phyloP scores from a whole-genome alignment of 257 asterid genomes.

The Schizonepeta tenuifolia region DNA sequence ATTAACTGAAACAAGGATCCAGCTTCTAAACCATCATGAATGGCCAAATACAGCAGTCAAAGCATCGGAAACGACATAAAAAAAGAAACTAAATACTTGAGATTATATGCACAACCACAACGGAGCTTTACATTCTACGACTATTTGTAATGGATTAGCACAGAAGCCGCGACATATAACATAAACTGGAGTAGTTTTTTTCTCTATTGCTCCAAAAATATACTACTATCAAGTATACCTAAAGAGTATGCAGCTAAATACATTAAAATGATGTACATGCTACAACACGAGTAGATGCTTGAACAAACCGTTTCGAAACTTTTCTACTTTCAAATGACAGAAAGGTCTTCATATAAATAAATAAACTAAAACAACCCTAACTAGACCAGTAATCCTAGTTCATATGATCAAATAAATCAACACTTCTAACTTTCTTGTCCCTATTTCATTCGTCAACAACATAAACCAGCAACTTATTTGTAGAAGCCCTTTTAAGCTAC shows the following conservation, averaged over 20 bases:
- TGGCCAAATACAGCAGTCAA: not conserved
- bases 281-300: not conserved
- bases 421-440: conserved; percentile 3
- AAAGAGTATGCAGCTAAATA: not conserved
- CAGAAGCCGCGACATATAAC: not conserved
- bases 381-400: not conserved
- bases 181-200: not conserved
- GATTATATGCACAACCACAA: not conserved
- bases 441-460: not conserved
- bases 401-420: conserved; percentile 1
- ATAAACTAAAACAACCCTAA: not conserved
- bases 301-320: not conserved
- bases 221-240: not conserved
- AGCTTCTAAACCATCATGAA: not conserved
- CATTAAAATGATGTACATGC: not conserved
- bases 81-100: not conserved
- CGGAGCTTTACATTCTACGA: not conserved
- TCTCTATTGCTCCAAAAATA: not conserved
- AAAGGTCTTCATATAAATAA: not conserved
- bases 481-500: not conserved
- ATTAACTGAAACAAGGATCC: not conserved
- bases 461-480: conserved; percentile 3
- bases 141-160: not conserved
- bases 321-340: not conserved
- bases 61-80: not conserved